Percentiles rank a stretch among this genome's conserved stretches.
Conservation (phyloP, 2,329 filamentous ascomycete genomes). For the Volutella citrinella region DNA sequence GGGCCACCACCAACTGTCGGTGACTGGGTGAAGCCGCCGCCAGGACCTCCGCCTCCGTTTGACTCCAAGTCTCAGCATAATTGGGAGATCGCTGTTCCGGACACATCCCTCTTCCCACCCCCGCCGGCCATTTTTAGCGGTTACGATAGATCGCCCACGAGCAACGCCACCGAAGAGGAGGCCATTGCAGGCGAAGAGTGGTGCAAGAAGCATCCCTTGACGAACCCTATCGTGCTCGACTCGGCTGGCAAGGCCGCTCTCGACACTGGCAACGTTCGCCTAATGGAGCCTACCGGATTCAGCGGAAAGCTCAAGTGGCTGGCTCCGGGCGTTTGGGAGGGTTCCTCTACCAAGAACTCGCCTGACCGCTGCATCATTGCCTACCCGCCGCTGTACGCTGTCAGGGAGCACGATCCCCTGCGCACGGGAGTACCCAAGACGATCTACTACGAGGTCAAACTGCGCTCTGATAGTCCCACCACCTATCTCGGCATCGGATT, state of each 20-base stretch:
- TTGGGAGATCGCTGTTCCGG: slow-evolving; percentile 69
- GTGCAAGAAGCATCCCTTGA: slow-evolving; percentile 60
- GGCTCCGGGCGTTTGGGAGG: slow-evolving; percentile 51
- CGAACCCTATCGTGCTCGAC: slow-evolving; percentile 48
- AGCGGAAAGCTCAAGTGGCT: slow-evolving; percentile 44
- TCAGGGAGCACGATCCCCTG: slow-evolving; percentile 55
- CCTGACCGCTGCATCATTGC: slow-evolving; percentile 64
- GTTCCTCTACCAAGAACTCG: slow-evolving; percentile 38
- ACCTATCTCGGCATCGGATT: slow-evolving; percentile 65
- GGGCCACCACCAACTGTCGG: slow-evolving; percentile 26
- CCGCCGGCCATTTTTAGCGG: slow-evolving; percentile 65
- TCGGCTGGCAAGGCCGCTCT: slow-evolving; percentile 46
- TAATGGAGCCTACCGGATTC: slow-evolving; percentile 50
- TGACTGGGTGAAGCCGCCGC: slow-evolving; percentile 34
- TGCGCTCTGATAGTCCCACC: slow-evolving; percentile 46
- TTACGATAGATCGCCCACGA: slow-evolving; percentile 62
- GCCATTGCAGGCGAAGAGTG: slow-evolving; percentile 64
- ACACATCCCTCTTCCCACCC: slow-evolving; percentile 69
- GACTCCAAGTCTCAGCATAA: slow-evolving; percentile 50
- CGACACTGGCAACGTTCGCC: slow-evolving; percentile 48
- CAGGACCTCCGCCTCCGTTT: slow-evolving; percentile 32
- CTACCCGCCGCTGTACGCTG: slow-evolving; percentile 67
- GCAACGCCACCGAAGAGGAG: slow-evolving; percentile 65
- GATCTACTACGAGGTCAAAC: slow-evolving; percentile 70
- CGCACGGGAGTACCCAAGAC: slow-evolving; percentile 41